Conservation (phyloP, 2,329 filamentous ascomycete species). For the Pseudogymnoascus pannorum region DNA sequence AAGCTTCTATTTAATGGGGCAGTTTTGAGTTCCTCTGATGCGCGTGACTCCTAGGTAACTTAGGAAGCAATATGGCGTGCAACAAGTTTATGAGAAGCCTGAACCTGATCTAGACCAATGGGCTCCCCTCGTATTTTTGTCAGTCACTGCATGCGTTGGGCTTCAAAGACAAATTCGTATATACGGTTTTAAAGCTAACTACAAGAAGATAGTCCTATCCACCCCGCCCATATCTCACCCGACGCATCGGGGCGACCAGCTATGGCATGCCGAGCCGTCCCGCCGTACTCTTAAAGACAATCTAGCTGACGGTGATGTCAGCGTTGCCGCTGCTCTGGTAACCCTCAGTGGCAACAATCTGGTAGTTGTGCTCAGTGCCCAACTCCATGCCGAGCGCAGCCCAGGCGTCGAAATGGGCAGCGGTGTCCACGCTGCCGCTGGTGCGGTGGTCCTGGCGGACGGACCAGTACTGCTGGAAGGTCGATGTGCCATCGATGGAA, state of each 20-base stretch:
- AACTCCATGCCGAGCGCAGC: conserved; percentile 34
- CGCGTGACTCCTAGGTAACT: not conserved
- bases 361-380: conserved; percentile 40
- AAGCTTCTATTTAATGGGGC: not conserved
- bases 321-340: conserved; percentile 42
- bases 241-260: not conserved
- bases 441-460: conserved; percentile 42
- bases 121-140: not conserved
- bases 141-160: not conserved
- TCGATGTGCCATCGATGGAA: conserved; percentile 37
- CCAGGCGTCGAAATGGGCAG: conserved; percentile 47
- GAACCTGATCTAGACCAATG: not conserved
- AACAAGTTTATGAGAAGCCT: not conserved
- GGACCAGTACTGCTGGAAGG: conserved; percentile 46
- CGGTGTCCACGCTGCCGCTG: conserved; percentile 40
- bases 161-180: not conserved
- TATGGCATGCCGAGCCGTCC: not conserved
- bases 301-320: conserved; percentile 36
- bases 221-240: not conserved
- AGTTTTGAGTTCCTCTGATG: not conserved
- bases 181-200: not conserved
- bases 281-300: not conserved
- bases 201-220: not conserved
- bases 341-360: conserved; percentile 47
- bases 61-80: not conserved